phyloP scores from a whole-genome alignment of 305 asterid genomes.

The Fraxinus greggii region DNA sequence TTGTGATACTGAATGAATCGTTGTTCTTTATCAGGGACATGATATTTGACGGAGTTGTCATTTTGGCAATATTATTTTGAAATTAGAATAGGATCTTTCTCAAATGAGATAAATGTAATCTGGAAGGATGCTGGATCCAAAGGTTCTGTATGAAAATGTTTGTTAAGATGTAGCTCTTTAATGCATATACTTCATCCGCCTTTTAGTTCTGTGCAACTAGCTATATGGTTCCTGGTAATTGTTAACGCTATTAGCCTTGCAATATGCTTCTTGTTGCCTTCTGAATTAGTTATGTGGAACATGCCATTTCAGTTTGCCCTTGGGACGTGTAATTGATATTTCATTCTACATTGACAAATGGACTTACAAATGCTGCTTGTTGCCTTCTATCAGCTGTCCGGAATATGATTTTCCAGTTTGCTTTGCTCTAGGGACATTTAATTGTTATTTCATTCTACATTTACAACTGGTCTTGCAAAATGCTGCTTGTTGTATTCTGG shows the following conservation, averaged over 20 bases:
- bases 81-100: constrained; percentile 15
- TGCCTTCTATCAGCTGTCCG: background rate
- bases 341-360: background rate
- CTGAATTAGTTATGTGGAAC: background rate
- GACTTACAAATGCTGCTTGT: background rate
- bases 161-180: constrained; percentile 7
- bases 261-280: background rate
- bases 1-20: background rate
- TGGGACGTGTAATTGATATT: background rate
- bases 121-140: constrained; percentile 18
- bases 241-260: background rate
- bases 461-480: background rate
- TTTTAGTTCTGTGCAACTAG: background rate
- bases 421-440: background rate
- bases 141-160: constrained; percentile 12
- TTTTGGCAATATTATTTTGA: constrained; percentile 6
- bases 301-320: background rate
- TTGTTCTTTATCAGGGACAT: background rate
- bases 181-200: background rate
- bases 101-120: constrained; percentile 2
- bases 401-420: background rate
- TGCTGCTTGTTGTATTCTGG: background rate
- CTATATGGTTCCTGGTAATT: background rate
- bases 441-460: background rate
- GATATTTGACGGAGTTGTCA: background rate